phyloP scores from a whole-genome alignment of 139 green algal genomes.

The Chlorokybus atmophyticus region DNA sequence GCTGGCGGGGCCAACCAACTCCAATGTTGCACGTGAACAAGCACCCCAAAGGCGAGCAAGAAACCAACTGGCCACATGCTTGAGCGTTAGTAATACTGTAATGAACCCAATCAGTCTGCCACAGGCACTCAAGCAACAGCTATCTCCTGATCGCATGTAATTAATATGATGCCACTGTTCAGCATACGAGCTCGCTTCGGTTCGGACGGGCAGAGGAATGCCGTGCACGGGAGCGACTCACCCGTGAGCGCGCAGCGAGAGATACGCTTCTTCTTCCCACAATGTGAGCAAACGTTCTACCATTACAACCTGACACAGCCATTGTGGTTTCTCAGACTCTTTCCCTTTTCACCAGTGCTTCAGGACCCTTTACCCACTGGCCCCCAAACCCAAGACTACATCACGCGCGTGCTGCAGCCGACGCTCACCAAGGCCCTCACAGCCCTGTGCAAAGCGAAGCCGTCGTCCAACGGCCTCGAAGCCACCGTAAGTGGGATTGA shows the following conservation, averaged over 20 bases:
- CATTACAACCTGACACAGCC: background rate
- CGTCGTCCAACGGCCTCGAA: slow-evolving; percentile 32
- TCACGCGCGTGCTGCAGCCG: slow-evolving; percentile 43
- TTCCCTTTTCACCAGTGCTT: background rate
- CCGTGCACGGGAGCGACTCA: slow-evolving; percentile 61
- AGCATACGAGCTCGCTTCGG: slow-evolving; percentile 60
- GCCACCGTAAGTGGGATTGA: slow-evolving; percentile 30
- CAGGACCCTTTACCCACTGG: slow-evolving; percentile 11
- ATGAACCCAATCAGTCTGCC: too few relatives aligned
- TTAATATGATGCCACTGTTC: too few relatives aligned
- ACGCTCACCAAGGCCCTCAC: slow-evolving; percentile 52
- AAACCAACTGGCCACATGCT: too few relatives aligned
- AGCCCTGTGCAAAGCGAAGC: slow-evolving; percentile 39
- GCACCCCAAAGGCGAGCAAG: too few relatives aligned
- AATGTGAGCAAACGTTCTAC: slow-evolving; percentile 3
- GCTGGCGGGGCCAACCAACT: slow-evolving; percentile 65
- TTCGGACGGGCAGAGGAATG: slow-evolving; percentile 60
- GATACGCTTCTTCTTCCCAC: slow-evolving; percentile 70
- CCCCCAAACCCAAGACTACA: slow-evolving; percentile 31
- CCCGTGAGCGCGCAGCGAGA: slow-evolving; percentile 44
- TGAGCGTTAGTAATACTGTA: too few relatives aligned
- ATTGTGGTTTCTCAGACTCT: background rate
- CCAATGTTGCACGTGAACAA: slow-evolving; percentile 37
- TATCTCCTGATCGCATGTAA: too few relatives aligned
- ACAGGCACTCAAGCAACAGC: too few relatives aligned